Evolutionary conservation across 345 rosid species (phyloP), one percentile per base, ranked within the genome.

Genomic region (Eucalyptus regnans): DNA sequence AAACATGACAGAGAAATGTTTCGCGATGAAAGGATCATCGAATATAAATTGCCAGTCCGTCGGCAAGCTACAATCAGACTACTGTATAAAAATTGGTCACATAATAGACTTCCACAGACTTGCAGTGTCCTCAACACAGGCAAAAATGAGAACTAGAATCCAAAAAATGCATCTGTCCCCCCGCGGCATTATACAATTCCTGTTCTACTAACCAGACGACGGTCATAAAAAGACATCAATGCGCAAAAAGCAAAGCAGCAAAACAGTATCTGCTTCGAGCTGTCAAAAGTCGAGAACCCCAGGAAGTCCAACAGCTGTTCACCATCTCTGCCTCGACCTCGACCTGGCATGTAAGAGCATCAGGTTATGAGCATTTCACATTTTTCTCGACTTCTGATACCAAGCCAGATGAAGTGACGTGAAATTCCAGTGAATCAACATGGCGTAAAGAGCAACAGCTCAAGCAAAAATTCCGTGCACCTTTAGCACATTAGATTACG

Each of bases 271-370:
- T 89, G 89, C 89, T 86, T 90, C 91, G 20, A 87, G 90, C 66
- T 85, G 86, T 44, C 88, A 88, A 84, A 80, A 88, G 88, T 14
- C 12, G 54, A 46, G 25, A 37, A 76, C 23, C 13, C 83, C 83
- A 76, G 83, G 23, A 76, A 76, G 15, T 76, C 48, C 81, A 86
- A 31, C 49, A 79, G 86, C 87, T 76, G 80, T 90, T 95, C 95
- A 96, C 96, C 98, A 95, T 92, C 94, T 90, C n/a, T 91, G 94
- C 91, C 95, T 89, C 76, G 96, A 88, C 60, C 95, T 93, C 86
- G 94, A 89, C 96, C 98, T 95, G 95, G 89, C 87, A 90, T 58
- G 52, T 29, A 66, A 44, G 86, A 49, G 37, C 60, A 50, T 20
- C 46, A 2, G 83, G 8, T 76, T 76, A 71, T 84, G n/a, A 89